Base-by-base conservation (phyloP, 306 rosid species). In the Hylodesmum podocarpum region DNA sequence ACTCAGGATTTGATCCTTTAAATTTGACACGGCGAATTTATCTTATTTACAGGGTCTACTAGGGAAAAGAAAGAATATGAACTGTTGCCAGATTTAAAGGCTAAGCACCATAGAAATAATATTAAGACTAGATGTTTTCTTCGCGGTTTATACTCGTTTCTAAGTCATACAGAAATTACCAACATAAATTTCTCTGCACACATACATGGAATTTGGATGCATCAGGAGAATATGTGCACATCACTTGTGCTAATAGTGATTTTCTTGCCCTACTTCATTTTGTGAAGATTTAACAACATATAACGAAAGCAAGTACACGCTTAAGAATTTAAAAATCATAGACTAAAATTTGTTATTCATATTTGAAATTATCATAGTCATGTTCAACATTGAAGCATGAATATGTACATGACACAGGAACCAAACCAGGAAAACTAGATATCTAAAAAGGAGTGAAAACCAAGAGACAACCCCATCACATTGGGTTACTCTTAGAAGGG, bases 331-430 rank as follows among this genome's bases (percentile, higher is more conserved):
- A 39, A 6, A 43, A 51, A 3, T 37, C n/a, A 49, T 68, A 25
- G 69, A 12, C 19, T 5, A 19, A 50, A 81, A 70, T 34, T 1
- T 40, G 22, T 58, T 43, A 58, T 64, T 77, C 24, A 69, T 41
- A 49, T 25, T 25, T 19, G 18, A 64, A 79, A 71, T 39, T 14
- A 8, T 15, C 57, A 66, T 21, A 49, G 49, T 70, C 72, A 58
- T 16, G 69, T 51, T 40, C 75, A 46, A 76, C 24, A 59, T 31
- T 15, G 58, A 59, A 82, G 44, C 58, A 39, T 25, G 27, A 68
- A 47, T 63, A 63, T 68, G 62, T 80, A 69, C 79, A 86, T 5
- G 37, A 54, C 61, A 65, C 11, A 1, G 67, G 55, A 25, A 65
- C 15, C 50, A 68, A 66, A 44, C 1, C 0, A 41, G 2, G 5